These are phyloP conservation scores for Chionographis japonica DNA, from an alignment of 106 monocot species.

Conservation along the genomic window DNA sequence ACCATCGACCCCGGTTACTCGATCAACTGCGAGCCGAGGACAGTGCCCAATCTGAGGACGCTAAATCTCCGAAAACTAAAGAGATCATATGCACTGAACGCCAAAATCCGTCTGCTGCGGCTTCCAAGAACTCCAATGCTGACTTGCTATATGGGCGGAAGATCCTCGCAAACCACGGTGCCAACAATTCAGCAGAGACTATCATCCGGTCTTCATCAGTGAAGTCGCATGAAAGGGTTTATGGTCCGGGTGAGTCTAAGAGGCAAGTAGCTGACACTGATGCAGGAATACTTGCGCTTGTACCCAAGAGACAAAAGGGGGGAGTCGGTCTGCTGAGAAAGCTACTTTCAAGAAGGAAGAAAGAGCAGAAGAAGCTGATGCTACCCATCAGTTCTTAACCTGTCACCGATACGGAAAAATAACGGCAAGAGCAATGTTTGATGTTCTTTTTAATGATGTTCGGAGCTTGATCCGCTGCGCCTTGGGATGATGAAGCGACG, in stretches of 20 bases:
- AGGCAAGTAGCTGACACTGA: conserved; percentile 1
- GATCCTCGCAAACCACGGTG: not conserved
- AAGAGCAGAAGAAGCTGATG: conserved; percentile 5
- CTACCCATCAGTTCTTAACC: not conserved
- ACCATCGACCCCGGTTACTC: conserved; percentile 9
- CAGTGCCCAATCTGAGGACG: conserved; percentile 18
- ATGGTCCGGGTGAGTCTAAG: not conserved
- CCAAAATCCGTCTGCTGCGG: not conserved
- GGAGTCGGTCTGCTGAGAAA: conserved; percentile 30
- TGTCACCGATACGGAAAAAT: not conserved
- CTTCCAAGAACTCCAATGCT: conserved; percentile 10
- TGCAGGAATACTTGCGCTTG: conserved; percentile 18
- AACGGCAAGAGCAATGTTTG: no score
- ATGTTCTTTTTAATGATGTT: no score
- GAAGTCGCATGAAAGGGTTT: not conserved
- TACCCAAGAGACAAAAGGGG: conserved; percentile 24
- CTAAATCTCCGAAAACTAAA: conserved; percentile 34
- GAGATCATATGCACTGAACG: conserved; percentile 32
- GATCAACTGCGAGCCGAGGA: conserved; percentile 31
- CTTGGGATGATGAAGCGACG: no score
- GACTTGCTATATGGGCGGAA: conserved; percentile 8
- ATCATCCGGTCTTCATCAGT: conserved; percentile 2
- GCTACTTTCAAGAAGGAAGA: conserved; percentile 32
- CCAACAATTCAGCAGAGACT: not conserved
- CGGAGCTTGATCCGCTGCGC: no score